These are phyloP conservation scores for Psilocybe cyanescens DNA, from an alignment of 768 basidiomycete species.

Conservation along the genomic window DNA sequence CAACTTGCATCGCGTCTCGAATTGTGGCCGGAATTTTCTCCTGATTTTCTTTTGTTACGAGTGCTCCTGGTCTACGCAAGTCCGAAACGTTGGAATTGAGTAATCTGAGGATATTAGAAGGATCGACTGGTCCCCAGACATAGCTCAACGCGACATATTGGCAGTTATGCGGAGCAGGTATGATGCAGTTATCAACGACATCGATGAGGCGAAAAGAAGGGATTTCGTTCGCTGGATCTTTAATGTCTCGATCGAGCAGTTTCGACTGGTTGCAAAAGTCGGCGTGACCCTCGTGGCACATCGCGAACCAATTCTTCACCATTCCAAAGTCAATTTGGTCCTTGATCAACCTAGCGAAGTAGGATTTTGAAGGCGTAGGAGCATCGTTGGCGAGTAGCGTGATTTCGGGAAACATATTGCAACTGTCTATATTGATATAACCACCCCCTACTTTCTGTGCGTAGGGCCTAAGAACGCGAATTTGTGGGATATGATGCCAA, in stretches of 20 bases:
- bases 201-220: constrained; percentile 16
- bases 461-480: constrained; percentile 4
- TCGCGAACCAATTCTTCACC: constrained; percentile 12
- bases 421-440: not conserved
- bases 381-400: constrained; percentile 11
- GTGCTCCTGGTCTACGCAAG: constrained; percentile 5
- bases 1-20: constrained; percentile 11
- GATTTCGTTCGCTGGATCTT: constrained; percentile 11
- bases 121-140: constrained; percentile 12
- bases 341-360: not conserved
- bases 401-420: constrained; percentile 10
- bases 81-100: constrained; percentile 6
- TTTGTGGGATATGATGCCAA: not conserved
- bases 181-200: constrained; percentile 11
- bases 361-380: not conserved
- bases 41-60: not conserved
- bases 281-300: constrained; percentile 3
- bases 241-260: constrained; percentile 3
- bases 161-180: constrained; percentile 3
- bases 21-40: constrained; percentile 13
- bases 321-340: constrained; percentile 14
- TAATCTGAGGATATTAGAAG: not conserved
- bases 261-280: constrained; percentile 3
- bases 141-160: constrained; percentile 16
- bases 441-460: not conserved